Conservation (phyloP, 306 rosid genomes). For the Oxytropis ochrocephala region DNA sequence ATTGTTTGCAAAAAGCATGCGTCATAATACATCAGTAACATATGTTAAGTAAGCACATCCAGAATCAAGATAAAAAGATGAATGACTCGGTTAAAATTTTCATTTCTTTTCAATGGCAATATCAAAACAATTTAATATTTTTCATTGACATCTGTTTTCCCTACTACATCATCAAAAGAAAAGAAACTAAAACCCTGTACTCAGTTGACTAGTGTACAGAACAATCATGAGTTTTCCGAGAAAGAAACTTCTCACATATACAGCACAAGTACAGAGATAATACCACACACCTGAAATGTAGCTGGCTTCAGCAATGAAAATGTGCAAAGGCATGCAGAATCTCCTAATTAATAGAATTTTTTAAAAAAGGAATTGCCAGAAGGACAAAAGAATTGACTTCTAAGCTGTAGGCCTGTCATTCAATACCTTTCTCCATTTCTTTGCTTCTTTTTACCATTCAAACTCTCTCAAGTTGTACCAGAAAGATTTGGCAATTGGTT, state of each 20-base stretch:
- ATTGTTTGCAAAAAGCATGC: background rate
- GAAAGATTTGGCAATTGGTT: slow-evolving; percentile 1
- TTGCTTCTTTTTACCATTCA: slow-evolving; percentile 8
- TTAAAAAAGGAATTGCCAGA: background rate
- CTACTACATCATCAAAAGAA: background rate
- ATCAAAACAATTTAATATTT: too few species aligned
- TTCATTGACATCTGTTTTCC: background rate
- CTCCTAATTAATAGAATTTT: background rate
- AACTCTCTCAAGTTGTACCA: background rate
- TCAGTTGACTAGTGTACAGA: background rate
- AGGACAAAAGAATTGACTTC: background rate
- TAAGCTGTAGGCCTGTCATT: background rate
- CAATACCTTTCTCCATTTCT: background rate
- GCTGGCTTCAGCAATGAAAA: slow-evolving; percentile 9
- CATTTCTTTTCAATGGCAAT: background rate
- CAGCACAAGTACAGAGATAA: background rate
- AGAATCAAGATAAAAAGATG: background rate
- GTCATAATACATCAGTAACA: background rate
- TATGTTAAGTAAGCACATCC: background rate
- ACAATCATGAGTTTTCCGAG: background rate
- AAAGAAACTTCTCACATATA: background rate
- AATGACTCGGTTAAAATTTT: background rate
- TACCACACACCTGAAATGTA: background rate
- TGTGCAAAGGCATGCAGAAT: background rate
- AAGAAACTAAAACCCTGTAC: background rate